Conservation (phyloP, 148 eudicot species). For the Dysphania ambrosioides region DNA sequence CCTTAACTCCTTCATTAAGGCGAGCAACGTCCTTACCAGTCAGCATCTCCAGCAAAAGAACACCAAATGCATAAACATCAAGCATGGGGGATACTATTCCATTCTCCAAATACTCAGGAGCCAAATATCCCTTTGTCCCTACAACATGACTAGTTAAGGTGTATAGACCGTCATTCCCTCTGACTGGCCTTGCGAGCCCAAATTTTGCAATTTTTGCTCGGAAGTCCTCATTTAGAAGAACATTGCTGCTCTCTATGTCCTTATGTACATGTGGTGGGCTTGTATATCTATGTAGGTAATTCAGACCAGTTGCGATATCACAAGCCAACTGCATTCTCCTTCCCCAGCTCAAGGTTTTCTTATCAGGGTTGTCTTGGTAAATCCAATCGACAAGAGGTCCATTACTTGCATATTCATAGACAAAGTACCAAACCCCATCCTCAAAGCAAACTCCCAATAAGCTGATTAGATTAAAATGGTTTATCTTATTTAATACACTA, state of each 20-base stretch:
- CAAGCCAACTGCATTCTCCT: slow-evolving; percentile 54
- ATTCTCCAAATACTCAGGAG: slow-evolving; percentile 66
- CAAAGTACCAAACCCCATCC: slow-evolving; percentile 50
- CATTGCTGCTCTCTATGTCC: slow-evolving; percentile 51
- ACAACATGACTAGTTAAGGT: slow-evolving; percentile 42
- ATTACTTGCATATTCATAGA: slow-evolving; percentile 60
- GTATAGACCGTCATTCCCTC: slow-evolving; percentile 35
- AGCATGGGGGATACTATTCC: slow-evolving; percentile 59
- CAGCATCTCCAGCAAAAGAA: slow-evolving; percentile 59
- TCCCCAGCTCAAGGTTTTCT: slow-evolving; percentile 46
- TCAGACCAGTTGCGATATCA: slow-evolving; percentile 66
- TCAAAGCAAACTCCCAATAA: slow-evolving; percentile 58
- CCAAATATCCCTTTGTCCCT: slow-evolving; percentile 59
- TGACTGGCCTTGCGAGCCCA: slow-evolving; percentile 45
- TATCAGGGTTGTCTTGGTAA: slow-evolving; percentile 13
- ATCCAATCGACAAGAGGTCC: slow-evolving; percentile 70
- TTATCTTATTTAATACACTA: slow-evolving; percentile 52
- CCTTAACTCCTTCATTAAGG: slow-evolving; percentile 39
- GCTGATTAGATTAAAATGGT: slow-evolving; percentile 61
- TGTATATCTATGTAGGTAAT: slow-evolving; percentile 68
- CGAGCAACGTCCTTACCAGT: slow-evolving; percentile 54
- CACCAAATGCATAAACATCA: slow-evolving; percentile 81
- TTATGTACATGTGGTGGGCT: slow-evolving; percentile 70
- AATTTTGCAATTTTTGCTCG: slow-evolving; percentile 76
- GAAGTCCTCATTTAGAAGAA: slow-evolving; percentile 45